Base-by-base conservation (phyloP, 169 alveolate species). In the Eimeria tenella region DNA sequence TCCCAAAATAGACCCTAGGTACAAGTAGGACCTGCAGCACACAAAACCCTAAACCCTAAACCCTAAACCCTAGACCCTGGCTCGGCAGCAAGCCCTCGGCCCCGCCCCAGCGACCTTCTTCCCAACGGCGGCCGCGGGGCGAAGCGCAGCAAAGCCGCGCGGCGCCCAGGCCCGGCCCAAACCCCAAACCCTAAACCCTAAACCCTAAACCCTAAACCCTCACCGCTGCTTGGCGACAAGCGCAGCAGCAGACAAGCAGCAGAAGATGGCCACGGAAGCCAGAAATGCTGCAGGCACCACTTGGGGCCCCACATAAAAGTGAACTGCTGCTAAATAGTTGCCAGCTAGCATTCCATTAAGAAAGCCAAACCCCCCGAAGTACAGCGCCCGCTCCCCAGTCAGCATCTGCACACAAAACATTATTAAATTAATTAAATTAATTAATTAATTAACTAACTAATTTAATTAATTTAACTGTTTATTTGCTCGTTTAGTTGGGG, bases 201-300 rank as follows among this genome's bases (percentile, higher is more conserved):
- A 55, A 53, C 74, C 89, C 55, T 53, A 81, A 13, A 42, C 56
- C 9, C 83, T 15, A 53, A 21, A 9, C 56, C 13, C 71, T 4
- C n/a, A 58, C 94, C 94, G 53, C 53, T 89, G 77, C 13, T 74
- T 71, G 65, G 94, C 60, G 25, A 89, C 74, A 25, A 89, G 68
- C 5, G 94, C 94, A 8, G 94, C 94, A 7, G 94, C 94, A 17
- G 94, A 89, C 68, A 89, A 82, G 19, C 87, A 89, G 63, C 68
- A 68, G 94, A 89, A 89, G 77, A 89, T 23, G 9, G 84, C 94
- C 55, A 89, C 84, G 60, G 94, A 89, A 10, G 82, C 89, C 6
- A 89, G 56, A 79, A 89, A 89, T 8, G 94, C 94, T 15, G 94
- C 63, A 17, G 94, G 94, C 11, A 89, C 42, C 17, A 89, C 82